Percentiles rank a stretch among this genome's conserved stretches.
Evolutionary conservation across 345 rosid species (phyloP).

Genomic region (Aegle marmelos): DNA sequence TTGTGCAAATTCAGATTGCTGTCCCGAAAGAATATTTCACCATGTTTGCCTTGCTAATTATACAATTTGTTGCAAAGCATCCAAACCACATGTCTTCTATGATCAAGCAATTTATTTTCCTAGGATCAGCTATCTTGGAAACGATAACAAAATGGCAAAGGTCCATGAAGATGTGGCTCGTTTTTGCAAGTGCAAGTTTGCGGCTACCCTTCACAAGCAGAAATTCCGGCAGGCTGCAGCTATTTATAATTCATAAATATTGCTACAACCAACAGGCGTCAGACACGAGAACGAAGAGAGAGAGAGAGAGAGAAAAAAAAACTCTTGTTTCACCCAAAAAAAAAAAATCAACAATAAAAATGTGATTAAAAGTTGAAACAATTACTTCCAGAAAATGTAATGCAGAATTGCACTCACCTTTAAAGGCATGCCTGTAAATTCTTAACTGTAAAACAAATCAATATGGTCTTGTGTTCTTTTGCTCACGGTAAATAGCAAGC

Average conservation of each 20-base stretch:
- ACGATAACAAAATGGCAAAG: background rate
- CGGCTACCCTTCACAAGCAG: too few species aligned
- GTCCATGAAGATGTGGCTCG: background rate
- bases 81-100: too few species aligned
- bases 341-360: too few species aligned
- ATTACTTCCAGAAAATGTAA: too few species aligned
- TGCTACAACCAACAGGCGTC: background rate
- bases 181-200: background rate
- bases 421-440: background rate
- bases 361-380: too few species aligned
- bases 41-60: background rate
- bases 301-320: background rate
- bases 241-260: background rate
- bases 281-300: background rate
- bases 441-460: background rate
- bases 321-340: background rate
- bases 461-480: background rate
- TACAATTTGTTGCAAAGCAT: background rate
- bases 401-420: background rate
- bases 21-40: background rate
- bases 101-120: background rate
- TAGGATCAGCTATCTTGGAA: background rate
- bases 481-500: background rate
- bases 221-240: background rate
- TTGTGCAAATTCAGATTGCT: background rate